Percentiles rank a stretch among this genome's conserved stretches.
Evolutionary conservation across 495 filamentous ascomycete species (phyloP).

Genomic region (Copromyces sp.): DNA sequence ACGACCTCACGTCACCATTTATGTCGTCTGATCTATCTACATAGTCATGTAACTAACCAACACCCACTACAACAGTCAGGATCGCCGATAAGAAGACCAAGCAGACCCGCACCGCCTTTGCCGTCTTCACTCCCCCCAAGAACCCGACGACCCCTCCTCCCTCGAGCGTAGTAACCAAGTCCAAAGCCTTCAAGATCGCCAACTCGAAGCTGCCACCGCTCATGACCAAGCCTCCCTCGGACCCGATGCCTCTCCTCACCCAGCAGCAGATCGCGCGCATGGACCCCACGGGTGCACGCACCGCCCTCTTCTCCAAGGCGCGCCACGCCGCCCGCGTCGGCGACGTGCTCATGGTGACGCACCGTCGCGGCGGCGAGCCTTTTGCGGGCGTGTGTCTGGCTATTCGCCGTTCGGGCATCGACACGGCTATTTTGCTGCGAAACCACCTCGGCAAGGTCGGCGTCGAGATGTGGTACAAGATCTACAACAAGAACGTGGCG

Average conservation of each 20-base stretch:
- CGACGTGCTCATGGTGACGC: conserved; percentile 81
- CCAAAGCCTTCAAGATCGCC: conserved; percentile 13
- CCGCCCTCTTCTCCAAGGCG: conserved; percentile 63
- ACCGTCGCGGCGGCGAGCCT: conserved; percentile 68
- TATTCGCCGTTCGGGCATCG: conserved; percentile 73
- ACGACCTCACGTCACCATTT: conserved; percentile 1
- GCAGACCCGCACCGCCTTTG: conserved; percentile 30
- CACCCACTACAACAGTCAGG: conserved; percentile 3
- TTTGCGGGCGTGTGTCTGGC: conserved; percentile 81
- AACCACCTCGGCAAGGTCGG: conserved; percentile 72
- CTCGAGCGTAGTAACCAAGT: background rate
- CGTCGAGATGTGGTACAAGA: conserved; percentile 97
- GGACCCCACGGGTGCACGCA: conserved; percentile 75
- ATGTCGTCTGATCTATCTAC: background rate
- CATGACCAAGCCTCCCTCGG: conserved; percentile 32
- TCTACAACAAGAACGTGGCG: conserved; percentile 78
- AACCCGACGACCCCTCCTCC: conserved; percentile 5
- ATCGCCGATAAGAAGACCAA: conserved; percentile 18
- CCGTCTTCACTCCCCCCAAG: conserved; percentile 36
- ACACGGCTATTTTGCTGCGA: conserved; percentile 75
- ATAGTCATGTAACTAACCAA: background rate
- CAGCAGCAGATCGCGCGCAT: conserved; percentile 56
- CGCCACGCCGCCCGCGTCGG: conserved; percentile 65
- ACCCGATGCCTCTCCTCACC: conserved; percentile 54
- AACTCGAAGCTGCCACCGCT: conserved; percentile 6